Evolutionary conservation across 2,329 filamentous ascomycete genomes (phyloP).

Genomic region (Zasmidium cellare): DNA sequence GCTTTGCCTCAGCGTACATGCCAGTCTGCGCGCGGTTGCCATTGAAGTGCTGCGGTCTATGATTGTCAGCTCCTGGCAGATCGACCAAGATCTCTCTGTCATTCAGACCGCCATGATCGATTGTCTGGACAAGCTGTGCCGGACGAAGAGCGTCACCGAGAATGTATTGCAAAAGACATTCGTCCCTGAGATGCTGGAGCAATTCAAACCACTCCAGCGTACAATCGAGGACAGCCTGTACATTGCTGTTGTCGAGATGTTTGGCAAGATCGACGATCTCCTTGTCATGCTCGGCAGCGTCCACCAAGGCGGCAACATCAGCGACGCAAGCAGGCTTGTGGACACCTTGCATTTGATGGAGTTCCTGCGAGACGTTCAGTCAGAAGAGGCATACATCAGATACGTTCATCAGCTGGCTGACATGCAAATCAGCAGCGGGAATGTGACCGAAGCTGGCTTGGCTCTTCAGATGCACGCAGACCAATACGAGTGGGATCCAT

Average conservation of each 20-base stretch:
- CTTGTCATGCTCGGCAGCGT: constrained; percentile 88
- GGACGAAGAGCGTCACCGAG: constrained; percentile 74
- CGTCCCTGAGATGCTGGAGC: constrained; percentile 76
- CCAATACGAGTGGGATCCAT: constrained; percentile 86
- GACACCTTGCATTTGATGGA: constrained; percentile 92
- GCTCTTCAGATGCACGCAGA: constrained; percentile 89
- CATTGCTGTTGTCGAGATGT: constrained; percentile 72
- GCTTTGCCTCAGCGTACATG: constrained; percentile 91
- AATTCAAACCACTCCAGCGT: constrained; percentile 71
- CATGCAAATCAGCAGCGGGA: constrained; percentile 72
- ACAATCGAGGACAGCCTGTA: constrained; percentile 72
- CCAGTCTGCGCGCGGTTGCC: constrained; percentile 83
- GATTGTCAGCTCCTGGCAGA: constrained; percentile 97
- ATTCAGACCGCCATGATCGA: constrained; percentile 98
- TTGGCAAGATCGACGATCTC: constrained; percentile 84
- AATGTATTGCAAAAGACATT: constrained; percentile 91
- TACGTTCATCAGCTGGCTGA: constrained; percentile 90
- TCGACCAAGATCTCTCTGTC: constrained; percentile 86
- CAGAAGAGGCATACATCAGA: constrained; percentile 93
- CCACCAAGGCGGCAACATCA: constrained; percentile 65
- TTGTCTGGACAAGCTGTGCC: constrained; percentile 85
- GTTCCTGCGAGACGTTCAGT: constrained; percentile 93
- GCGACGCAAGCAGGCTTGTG: constrained; percentile 77
- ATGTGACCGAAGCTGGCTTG: constrained; percentile 84
- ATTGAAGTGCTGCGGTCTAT: constrained; percentile 94